phyloP scores from a whole-genome alignment of 805 yeast genomes.

The Tetrapisispora nanseiensis region DNA sequence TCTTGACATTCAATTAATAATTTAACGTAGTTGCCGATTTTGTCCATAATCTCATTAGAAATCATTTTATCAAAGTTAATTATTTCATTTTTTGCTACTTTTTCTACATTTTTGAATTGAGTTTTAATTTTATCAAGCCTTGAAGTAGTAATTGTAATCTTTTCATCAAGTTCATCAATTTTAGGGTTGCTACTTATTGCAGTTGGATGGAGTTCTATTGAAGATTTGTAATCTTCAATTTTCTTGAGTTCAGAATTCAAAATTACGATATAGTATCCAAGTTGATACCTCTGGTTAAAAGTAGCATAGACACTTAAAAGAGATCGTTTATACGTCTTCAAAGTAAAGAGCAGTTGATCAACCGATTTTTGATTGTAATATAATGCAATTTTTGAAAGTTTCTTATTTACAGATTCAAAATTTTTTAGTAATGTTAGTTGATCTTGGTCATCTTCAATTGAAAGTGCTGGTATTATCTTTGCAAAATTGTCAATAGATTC shows the following conservation, averaged over 20 bases:
- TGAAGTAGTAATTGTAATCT: conserved; percentile 45
- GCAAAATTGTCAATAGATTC: conserved; percentile 61
- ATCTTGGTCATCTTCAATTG: conserved; percentile 63
- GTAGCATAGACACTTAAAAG: conserved; percentile 64
- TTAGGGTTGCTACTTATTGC: conserved; percentile 52
- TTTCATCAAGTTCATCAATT: conserved; percentile 45
- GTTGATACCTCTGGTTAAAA: conserved; percentile 61
- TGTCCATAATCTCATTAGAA: conserved; percentile 73
- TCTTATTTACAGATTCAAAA: conserved; percentile 62
- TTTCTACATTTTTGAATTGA: conserved; percentile 54
- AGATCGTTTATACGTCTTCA: conserved; percentile 76
- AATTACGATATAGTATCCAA: conserved; percentile 35
- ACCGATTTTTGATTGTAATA: conserved; percentile 67
- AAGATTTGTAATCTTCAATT: neutral
- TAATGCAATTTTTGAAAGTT: conserved; percentile 50
- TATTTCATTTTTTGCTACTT: conserved; percentile 58
- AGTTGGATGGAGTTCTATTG: conserved; percentile 28
- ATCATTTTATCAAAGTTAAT: conserved; percentile 61
- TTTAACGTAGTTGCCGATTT: conserved; percentile 83
- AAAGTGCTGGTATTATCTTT: conserved; percentile 45
- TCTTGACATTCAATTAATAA: conserved; percentile 86
- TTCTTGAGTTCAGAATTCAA: conserved; percentile 34
- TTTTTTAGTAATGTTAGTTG: conserved; percentile 53
- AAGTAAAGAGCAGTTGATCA: conserved; percentile 73
- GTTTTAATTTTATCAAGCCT: conserved; percentile 45